Percentiles rank a stretch among this genome's conserved stretches.
Conservation (phyloP, 1,284 basidiomycete genomes). For the Leccinum griseonigrum region DNA sequence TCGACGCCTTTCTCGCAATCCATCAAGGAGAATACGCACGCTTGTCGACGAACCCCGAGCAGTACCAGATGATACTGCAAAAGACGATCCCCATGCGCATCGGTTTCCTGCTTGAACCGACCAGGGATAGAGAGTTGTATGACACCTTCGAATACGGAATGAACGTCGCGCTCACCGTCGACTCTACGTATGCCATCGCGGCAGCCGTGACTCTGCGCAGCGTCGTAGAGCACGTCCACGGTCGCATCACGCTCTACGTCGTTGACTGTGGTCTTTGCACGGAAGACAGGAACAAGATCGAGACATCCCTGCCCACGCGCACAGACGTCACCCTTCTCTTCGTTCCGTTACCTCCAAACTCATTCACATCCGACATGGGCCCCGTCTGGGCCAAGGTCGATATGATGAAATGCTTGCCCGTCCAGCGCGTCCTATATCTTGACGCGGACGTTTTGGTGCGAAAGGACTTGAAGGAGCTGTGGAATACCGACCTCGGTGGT, state of each 20-base stretch:
- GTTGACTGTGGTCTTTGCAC: slow-evolving; percentile 44
- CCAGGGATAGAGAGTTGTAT: not conserved
- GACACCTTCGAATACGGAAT: slow-evolving; percentile 45
- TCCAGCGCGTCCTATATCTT: slow-evolving; percentile 50
- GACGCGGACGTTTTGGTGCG: slow-evolving; percentile 54
- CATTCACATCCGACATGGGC: slow-evolving; percentile 33
- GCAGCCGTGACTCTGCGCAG: slow-evolving; percentile 49
- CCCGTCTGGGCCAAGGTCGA: slow-evolving; percentile 52
- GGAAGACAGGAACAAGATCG: slow-evolving; percentile 37
- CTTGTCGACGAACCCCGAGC: slow-evolving; percentile 34
- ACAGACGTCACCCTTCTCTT: slow-evolving; percentile 42
- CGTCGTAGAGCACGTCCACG: slow-evolving; percentile 35
- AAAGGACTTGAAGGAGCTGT: slow-evolving; percentile 40
- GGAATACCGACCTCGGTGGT: slow-evolving; percentile 44
- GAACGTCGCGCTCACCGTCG: slow-evolving; percentile 44
- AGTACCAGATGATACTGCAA: slow-evolving; percentile 52
- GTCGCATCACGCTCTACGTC: slow-evolving; percentile 49
- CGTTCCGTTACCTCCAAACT: slow-evolving; percentile 35
- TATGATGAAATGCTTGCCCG: slow-evolving; percentile 43
- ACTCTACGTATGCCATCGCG: slow-evolving; percentile 47
- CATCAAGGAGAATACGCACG: slow-evolving; percentile 48
- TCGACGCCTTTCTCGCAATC: slow-evolving; percentile 52
- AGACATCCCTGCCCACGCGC: slow-evolving; percentile 28
- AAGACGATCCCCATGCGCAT: slow-evolving; percentile 54
- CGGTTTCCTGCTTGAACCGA: slow-evolving; percentile 41